Conservation (phyloP, 441 rosid species). For the Erodium trifolium region DNA sequence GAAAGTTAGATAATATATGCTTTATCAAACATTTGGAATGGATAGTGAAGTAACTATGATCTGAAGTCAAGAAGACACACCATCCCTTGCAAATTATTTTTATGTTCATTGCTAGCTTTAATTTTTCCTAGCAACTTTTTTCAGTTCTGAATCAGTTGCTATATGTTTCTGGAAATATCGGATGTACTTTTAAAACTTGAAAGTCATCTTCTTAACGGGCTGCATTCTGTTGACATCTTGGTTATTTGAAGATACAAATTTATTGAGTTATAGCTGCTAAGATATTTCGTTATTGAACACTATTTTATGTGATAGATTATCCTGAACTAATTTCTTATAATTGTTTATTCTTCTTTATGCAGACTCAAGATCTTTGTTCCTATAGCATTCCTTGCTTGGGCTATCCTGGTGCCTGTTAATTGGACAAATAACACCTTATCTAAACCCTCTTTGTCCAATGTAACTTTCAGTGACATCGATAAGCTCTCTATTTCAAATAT, state of each 20-base stretch:
- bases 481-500: slow-evolving; percentile 84
- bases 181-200: background rate
- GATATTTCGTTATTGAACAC: background rate
- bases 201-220: background rate
- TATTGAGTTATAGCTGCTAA: background rate
- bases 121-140: background rate
- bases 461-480: slow-evolving; percentile 78
- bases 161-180: background rate
- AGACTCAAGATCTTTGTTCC: slow-evolving; percentile 92
- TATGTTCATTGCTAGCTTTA: background rate
- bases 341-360: slow-evolving; percentile 19
- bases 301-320: background rate
- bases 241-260: background rate
- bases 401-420: slow-evolving; percentile 73
- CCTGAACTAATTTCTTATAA: slow-evolving; percentile 7
- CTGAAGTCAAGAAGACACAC: background rate
- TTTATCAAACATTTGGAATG: background rate
- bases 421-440: slow-evolving; percentile 40
- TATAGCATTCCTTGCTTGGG: slow-evolving; percentile 68
- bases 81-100: too few species aligned
- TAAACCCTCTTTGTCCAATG: slow-evolving; percentile 25
- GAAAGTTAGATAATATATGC: background rate
- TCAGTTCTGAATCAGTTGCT: background rate
- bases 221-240: background rate
- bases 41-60: background rate